Conservation (phyloP, 75 land plant species). For the Pseudotsuga menziesii region DNA sequence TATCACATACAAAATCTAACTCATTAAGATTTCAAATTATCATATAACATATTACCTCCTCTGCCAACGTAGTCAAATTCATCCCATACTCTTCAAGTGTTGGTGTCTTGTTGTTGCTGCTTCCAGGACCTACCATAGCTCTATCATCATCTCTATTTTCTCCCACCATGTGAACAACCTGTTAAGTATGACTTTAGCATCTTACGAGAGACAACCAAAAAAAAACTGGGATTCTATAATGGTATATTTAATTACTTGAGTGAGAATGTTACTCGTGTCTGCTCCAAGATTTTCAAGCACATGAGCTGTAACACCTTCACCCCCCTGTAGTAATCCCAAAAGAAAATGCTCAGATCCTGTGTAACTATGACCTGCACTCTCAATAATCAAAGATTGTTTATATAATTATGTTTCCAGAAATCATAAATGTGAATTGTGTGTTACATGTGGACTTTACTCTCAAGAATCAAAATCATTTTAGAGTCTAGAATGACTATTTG, state of each 20-base stretch:
- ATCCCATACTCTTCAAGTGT: conserved; percentile 97
- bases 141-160: conserved; percentile 52
- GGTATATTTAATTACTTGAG: conserved; percentile 21
- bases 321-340: conserved; percentile 44
- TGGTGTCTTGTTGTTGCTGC: conserved; percentile 81
- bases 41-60: conserved; percentile 38
- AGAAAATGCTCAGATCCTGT: conserved; percentile 55
- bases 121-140: conserved; percentile 85
- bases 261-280: conserved; percentile 44
- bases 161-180: conserved; percentile 59
- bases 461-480: conserved; percentile 1
- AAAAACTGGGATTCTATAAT: neutral
- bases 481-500: neutral
- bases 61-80: conserved; percentile 88
- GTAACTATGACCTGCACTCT: conserved; percentile 42
- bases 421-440: no score
- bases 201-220: neutral
- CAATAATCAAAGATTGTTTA: neutral
- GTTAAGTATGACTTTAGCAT: conserved; percentile 17
- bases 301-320: conserved; percentile 56
- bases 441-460: conserved; percentile 30
- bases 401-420: no score
- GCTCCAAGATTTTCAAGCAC: conserved; percentile 58
- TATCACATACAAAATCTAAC: neutral
- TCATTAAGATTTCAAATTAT: neutral